phyloP scores from a whole-genome alignment of 106 monocot species.

The Dendrobium officinale region DNA sequence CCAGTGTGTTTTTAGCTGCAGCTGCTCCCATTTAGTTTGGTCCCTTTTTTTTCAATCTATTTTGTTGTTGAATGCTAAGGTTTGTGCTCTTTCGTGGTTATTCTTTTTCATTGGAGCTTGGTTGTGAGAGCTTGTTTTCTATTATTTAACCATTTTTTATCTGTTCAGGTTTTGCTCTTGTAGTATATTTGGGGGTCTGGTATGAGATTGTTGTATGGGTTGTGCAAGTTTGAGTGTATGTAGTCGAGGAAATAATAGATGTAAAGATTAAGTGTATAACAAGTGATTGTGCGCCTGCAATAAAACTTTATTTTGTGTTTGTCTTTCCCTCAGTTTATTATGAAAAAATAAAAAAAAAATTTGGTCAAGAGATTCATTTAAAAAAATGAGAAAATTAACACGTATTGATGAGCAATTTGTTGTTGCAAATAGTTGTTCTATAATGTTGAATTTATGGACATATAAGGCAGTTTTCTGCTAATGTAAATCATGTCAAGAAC shows the following conservation, averaged over 20 bases:
- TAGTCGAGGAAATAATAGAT: background rate
- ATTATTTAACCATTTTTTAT: conserved; percentile 1
- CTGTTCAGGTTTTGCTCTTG: background rate
- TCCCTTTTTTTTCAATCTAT: background rate
- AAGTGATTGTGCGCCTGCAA: background rate
- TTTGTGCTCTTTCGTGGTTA: background rate
- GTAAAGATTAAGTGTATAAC: background rate
- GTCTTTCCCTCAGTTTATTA: background rate
- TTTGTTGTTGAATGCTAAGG: background rate
- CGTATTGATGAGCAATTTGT: no score
- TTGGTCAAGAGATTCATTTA: no score
- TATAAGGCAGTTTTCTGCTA: no score
- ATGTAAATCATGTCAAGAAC: no score
- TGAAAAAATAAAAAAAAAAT: no score
- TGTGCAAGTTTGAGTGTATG: background rate
- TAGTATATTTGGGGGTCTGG: background rate
- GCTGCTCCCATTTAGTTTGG: conserved; percentile 37
- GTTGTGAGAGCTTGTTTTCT: conserved; percentile 34
- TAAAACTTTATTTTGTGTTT: background rate
- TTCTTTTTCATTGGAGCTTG: conserved; percentile 9
- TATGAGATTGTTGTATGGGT: background rate
- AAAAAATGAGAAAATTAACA: no score
- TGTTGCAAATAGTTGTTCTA: no score
- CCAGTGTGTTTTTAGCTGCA: conserved; percentile 63
- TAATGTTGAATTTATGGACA: no score